These are phyloP conservation scores for Acacia melanoxylon DNA, from an alignment of 306 rosid species.

Conservation along the genomic window DNA sequence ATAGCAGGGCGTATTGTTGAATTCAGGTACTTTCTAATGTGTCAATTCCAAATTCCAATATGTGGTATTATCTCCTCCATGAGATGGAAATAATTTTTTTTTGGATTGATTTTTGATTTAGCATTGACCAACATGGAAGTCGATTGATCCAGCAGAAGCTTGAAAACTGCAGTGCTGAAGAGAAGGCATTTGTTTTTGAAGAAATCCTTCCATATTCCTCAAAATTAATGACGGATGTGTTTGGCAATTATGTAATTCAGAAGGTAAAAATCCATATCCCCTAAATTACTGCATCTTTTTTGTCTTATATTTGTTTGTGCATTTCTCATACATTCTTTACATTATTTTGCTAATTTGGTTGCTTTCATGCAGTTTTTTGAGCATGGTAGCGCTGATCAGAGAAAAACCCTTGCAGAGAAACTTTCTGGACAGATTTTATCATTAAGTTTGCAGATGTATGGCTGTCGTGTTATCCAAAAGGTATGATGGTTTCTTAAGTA, in stretches of 20 bases:
- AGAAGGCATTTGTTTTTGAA: conserved; percentile 59
- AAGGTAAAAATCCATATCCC: conserved; percentile 45
- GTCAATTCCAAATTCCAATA: neutral
- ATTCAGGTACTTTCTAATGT: conserved; percentile 45
- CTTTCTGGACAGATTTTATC: conserved; percentile 57
- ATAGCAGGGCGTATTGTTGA: conserved; percentile 61
- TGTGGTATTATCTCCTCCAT: neutral
- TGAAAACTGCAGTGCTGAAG: conserved; percentile 57
- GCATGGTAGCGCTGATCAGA: conserved; percentile 61
- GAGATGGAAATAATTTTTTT: conserved; percentile 19
- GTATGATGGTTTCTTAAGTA: conserved; percentile 33
- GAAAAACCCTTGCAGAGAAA: conserved; percentile 57
- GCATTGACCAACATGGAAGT: conserved; percentile 80
- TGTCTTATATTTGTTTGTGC: conserved; percentile 4
- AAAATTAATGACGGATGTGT: conserved; percentile 61
- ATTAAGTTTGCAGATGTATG: conserved; percentile 75
- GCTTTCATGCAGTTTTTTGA: conserved; percentile 51
- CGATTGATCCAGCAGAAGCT: conserved; percentile 80
- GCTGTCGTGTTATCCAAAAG: conserved; percentile 86
- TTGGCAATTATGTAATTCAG: conserved; percentile 75
- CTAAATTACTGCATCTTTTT: neutral
- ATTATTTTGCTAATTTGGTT: conserved; percentile 12
- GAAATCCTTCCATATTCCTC: conserved; percentile 64
- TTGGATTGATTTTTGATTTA: conserved; percentile 27
- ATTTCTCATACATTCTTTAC: neutral